Conservation (phyloP, 345 rosid species). For the Eucalyptus dawsonii region DNA sequence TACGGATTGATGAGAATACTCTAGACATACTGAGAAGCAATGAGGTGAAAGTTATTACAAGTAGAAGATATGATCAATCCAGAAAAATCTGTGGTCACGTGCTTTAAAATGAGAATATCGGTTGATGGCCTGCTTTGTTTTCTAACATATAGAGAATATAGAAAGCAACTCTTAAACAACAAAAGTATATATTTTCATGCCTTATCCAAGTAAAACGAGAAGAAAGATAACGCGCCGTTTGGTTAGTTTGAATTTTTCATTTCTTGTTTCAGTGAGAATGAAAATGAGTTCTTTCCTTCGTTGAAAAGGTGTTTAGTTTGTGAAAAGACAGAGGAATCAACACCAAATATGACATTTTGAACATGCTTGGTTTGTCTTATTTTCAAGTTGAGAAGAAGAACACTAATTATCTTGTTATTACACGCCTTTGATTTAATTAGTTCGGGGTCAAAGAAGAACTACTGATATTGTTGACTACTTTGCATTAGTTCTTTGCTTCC, state of each 20-base stretch:
- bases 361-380: not conserved
- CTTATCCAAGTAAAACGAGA: not conserved
- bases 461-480: not conserved
- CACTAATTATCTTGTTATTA: not conserved
- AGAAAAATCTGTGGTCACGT: no score
- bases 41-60: not conserved
- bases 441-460: not conserved
- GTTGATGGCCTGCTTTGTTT: not conserved
- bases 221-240: rapidly evolving
- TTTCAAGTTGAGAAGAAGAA: not conserved
- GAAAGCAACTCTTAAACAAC: not conserved
- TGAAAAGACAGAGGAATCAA: not conserved
- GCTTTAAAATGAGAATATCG: no score
- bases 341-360: rapidly evolving
- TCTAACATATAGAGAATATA: not conserved
- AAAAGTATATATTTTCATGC: not conserved
- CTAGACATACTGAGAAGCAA: not conserved
- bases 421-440: not conserved
- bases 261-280: no score
- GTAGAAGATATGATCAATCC: no score
- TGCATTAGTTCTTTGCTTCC: not conserved
- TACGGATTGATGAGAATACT: not conserved
- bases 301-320: no score
- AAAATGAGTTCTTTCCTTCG: not conserved
- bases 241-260: not conserved